Percentiles rank a stretch among this genome's conserved stretches.
These are phyloP conservation scores for Cynanchum wilfordii DNA, from an alignment of 257 asterid genomes.

Conservation along the genomic window DNA sequence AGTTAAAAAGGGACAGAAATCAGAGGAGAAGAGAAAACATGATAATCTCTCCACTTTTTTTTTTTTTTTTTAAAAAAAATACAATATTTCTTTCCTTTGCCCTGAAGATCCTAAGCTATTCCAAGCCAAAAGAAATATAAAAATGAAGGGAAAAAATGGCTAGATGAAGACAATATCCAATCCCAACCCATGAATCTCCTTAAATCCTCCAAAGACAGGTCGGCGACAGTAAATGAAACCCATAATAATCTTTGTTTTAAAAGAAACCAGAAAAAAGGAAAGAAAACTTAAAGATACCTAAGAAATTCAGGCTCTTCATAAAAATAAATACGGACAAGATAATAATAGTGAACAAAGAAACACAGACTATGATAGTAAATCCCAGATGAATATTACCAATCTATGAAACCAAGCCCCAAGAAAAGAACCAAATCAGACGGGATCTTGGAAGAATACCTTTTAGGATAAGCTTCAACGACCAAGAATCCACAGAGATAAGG, in stretches of 20 bases:
- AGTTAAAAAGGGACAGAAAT: slow-evolving; percentile 1
- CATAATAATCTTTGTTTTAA: slow-evolving; percentile 19
- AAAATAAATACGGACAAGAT: slow-evolving; percentile 6
- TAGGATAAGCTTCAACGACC: slow-evolving; percentile 92
- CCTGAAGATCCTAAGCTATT: slow-evolving; percentile 4
- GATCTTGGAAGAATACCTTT: slow-evolving; percentile 95
- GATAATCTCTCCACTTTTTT: neutral
- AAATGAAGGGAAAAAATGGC: slow-evolving; percentile 19
- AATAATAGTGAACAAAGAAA: neutral
- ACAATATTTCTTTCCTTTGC: neutral
- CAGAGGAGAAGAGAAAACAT: slow-evolving; percentile 4
- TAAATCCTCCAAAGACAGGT: slow-evolving; percentile 33
- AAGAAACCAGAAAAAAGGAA: neutral
- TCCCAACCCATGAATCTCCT: slow-evolving; percentile 49
- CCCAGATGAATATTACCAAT: slow-evolving; percentile 56
- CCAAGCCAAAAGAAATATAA: neutral
- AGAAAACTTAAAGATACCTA: slow-evolving; percentile 10
- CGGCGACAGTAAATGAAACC: slow-evolving; percentile 36
- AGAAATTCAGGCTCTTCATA: slow-evolving; percentile 20
- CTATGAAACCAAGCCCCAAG: slow-evolving; percentile 95
- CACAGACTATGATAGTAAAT: neutral
- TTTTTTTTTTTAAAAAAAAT: no score
- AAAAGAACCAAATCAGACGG: slow-evolving; percentile 94
- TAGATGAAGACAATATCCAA: slow-evolving; percentile 35
- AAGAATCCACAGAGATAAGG: slow-evolving; percentile 57